Evolutionary conservation across 345 rosid species (phyloP).

Genomic region (Rhodomyrtus tomentosa): DNA sequence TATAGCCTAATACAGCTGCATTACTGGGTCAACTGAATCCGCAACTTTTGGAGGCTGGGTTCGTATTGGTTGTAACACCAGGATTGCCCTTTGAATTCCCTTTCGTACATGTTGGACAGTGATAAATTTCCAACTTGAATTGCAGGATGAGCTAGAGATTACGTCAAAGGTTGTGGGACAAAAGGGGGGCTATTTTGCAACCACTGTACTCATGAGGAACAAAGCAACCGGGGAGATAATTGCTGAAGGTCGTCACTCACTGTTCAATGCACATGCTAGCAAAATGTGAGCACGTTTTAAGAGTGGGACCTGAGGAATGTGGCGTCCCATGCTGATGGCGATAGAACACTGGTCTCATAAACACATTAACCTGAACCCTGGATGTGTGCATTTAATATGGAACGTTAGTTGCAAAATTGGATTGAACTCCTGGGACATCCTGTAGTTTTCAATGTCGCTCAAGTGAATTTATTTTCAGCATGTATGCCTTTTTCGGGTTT

Average conservation of each 20-base stretch:
- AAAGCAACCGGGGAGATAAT: slow-evolving; percentile 64
- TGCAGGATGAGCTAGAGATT: slow-evolving; percentile 81
- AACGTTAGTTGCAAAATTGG: background rate
- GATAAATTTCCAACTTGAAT: background rate
- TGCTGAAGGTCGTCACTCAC: slow-evolving; percentile 92
- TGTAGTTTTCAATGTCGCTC: background rate
- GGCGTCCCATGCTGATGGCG: background rate
- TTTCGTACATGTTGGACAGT: background rate
- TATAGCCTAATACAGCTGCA: background rate
- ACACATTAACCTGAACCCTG: background rate
- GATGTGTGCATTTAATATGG: background rate
- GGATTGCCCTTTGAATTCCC: background rate
- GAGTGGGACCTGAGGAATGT: background rate
- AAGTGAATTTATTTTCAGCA: background rate
- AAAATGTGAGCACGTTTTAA: slow-evolving; percentile 31
- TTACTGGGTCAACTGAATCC: background rate
- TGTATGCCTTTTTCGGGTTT: background rate
- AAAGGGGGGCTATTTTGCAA: slow-evolving; percentile 61
- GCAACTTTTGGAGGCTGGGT: background rate
- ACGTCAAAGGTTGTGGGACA: slow-evolving; percentile 58
- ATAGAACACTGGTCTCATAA: background rate
- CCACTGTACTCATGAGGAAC: slow-evolving; percentile 55
- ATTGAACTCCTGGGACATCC: background rate
- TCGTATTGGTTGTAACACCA: background rate
- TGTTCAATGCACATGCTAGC: slow-evolving; percentile 57